Evolutionary conservation across 2,329 filamentous ascomycete genomes (phyloP).

Genomic region (Pleomassaria siparia): DNA sequence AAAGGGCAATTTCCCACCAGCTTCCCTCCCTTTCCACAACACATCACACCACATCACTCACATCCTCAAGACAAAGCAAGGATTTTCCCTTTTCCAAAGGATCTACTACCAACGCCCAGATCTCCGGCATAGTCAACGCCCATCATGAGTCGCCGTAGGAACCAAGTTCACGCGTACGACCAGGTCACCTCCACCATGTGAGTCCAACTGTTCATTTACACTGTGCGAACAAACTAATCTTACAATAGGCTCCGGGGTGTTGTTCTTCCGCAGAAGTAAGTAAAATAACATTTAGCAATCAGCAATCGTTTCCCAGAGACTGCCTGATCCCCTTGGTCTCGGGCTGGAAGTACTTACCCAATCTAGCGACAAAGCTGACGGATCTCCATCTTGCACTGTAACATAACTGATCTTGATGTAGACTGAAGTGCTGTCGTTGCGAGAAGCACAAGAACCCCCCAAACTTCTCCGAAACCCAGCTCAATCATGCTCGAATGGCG

Average conservation of each 20-base stretch:
- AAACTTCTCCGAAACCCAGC: conserved; percentile 52
- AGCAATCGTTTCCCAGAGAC: too few relatives aligned
- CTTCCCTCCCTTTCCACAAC: too few relatives aligned
- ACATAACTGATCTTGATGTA: conserved; percentile 15
- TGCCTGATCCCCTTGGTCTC: too few relatives aligned
- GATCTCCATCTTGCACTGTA: not conserved
- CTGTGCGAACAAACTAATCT: not conserved
- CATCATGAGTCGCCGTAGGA: not conserved
- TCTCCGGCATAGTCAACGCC: not conserved
- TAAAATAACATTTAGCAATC: not conserved
- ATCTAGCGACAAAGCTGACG: not conserved
- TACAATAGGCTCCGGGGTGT: conserved; percentile 1
- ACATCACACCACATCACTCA: too few relatives aligned
- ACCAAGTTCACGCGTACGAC: not conserved
- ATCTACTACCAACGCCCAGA: not conserved
- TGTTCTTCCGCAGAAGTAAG: conserved; percentile 2
- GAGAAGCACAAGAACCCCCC: conserved; percentile 40
- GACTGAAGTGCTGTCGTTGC: conserved; percentile 53
- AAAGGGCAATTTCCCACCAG: too few relatives aligned
- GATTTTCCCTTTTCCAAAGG: too few relatives aligned
- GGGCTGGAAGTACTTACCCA: not conserved
- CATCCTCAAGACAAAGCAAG: too few relatives aligned
- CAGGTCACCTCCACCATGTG: not conserved
- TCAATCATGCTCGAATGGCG: conserved; percentile 35
- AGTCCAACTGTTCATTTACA: not conserved